These are phyloP conservation scores for Diplodia sapinea DNA, from an alignment of 2,329 filamentous ascomycete genomes.

Conservation along the genomic window DNA sequence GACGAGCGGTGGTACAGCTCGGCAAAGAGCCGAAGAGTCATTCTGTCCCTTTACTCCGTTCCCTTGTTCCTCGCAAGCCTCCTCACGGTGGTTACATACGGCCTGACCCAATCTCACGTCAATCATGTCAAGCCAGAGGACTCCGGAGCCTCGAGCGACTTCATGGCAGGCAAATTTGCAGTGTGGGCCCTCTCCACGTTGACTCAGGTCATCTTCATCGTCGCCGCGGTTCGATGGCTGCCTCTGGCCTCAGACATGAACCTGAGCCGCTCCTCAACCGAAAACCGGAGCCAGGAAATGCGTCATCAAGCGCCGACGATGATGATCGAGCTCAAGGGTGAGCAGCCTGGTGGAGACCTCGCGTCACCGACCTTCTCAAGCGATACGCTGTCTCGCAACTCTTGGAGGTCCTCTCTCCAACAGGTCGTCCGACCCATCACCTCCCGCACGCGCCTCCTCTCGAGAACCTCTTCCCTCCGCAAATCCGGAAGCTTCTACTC, in stretches of 20 bases:
- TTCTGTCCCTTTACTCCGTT: slow-evolving; percentile 38
- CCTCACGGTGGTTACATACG: slow-evolving; percentile 27
- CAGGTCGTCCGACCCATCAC: slow-evolving; percentile 47
- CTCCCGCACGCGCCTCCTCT: slow-evolving; percentile 43
- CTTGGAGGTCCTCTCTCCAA: slow-evolving; percentile 47
- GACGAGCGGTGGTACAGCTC: slow-evolving; percentile 22
- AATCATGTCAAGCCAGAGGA: slow-evolving; percentile 26
- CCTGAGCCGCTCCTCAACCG: slow-evolving; percentile 35
- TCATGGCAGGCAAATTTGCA: slow-evolving; percentile 46
- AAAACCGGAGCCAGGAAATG: slow-evolving; percentile 46
- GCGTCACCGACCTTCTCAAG: slow-evolving; percentile 46
- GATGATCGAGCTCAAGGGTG: slow-evolving; percentile 34
- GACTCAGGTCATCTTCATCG: slow-evolving; percentile 41
- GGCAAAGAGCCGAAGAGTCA: slow-evolving; percentile 33
- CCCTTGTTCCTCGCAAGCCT: slow-evolving; percentile 35
- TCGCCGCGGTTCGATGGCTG: slow-evolving; percentile 22
- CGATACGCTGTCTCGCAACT: slow-evolving; percentile 42
- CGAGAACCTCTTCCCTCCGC: slow-evolving; percentile 38
- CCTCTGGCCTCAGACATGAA: slow-evolving; percentile 34
- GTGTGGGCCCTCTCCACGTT: slow-evolving; percentile 44
- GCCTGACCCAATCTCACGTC: slow-evolving; percentile 27
- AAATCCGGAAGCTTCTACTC: slow-evolving; percentile 45
- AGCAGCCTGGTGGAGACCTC: slow-evolving; percentile 27
- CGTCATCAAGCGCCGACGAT: slow-evolving; percentile 38
- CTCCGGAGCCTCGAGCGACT: slow-evolving; percentile 35